These are phyloP conservation scores for Dalbergia cochinchinensis DNA, from an alignment of 306 rosid species.

Conservation along the genomic window DNA sequence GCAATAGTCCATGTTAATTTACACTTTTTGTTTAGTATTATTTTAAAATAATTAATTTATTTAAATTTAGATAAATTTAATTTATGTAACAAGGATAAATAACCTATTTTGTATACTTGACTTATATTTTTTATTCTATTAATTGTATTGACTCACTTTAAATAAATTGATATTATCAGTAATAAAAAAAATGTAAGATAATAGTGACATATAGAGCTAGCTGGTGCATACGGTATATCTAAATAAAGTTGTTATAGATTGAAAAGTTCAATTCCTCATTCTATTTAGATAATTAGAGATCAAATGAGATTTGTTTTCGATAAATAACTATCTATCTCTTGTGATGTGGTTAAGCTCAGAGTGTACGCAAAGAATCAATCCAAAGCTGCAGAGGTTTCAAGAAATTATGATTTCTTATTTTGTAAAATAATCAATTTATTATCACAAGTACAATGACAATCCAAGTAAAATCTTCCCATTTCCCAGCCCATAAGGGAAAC, in stretches of 20 bases:
- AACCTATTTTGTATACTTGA: too few species aligned
- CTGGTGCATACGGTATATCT: too few species aligned
- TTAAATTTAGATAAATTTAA: too few species aligned
- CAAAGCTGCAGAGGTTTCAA: conserved; percentile 31
- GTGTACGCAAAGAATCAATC: conserved; percentile 36
- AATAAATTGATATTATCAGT: too few species aligned
- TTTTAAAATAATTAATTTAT: too few species aligned
- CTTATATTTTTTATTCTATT: too few species aligned
- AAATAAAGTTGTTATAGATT: background rate
- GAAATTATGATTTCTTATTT: background rate
- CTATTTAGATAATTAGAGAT: background rate
- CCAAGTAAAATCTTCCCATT: conserved; percentile 37
- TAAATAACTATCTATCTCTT: conserved; percentile 9
- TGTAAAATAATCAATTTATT: conserved; percentile 7
- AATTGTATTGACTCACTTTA: too few species aligned
- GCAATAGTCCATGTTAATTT: too few species aligned
- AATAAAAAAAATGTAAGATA: too few species aligned
- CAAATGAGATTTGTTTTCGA: conserved; percentile 4
- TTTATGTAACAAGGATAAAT: too few species aligned
- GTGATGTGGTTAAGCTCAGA: conserved; percentile 19
- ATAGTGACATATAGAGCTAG: too few species aligned
- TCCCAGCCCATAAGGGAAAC: conserved; percentile 19
- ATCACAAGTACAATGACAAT: background rate
- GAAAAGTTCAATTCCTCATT: background rate
- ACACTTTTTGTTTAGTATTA: too few species aligned